These are phyloP conservation scores for Lachancea mirantina DNA, from an alignment of 805 yeast species.

Conservation along the genomic window DNA sequence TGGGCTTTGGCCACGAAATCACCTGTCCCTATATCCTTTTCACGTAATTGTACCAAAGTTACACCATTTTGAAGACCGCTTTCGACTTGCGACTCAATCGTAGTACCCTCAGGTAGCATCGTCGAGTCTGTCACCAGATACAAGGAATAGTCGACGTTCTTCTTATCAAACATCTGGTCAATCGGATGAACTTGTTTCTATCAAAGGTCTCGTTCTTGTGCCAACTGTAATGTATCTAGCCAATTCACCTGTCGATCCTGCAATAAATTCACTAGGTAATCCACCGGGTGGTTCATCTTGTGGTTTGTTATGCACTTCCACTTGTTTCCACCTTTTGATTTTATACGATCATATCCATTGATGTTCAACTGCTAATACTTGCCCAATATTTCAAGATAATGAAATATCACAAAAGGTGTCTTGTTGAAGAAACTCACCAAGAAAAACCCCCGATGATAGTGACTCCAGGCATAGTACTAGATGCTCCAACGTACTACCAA, in stretches of 20 bases:
- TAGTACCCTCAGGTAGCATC: slow-evolving; percentile 55
- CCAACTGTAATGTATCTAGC: too few species aligned
- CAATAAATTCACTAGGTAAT: too few species aligned
- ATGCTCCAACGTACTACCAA: slow-evolving; percentile 42
- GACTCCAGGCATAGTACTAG: slow-evolving; percentile 42
- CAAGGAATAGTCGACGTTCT: slow-evolving; percentile 40
- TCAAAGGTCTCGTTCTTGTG: too few species aligned
- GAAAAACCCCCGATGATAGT: slow-evolving; percentile 41
- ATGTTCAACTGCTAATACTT: too few species aligned
- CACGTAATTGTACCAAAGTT: slow-evolving; percentile 77
- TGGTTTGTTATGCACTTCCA: slow-evolving; percentile 1
- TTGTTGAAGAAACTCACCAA: neutral
- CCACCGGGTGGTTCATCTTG: too few species aligned
- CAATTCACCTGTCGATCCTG: too few species aligned
- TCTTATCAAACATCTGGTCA: slow-evolving; percentile 18
- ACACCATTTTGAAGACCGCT: slow-evolving; percentile 64
- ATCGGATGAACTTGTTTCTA: too few species aligned
- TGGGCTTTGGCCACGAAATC: slow-evolving; percentile 59
- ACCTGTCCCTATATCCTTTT: slow-evolving; percentile 61
- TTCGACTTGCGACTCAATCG: slow-evolving; percentile 55
- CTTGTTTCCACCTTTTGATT: slow-evolving; percentile 2
- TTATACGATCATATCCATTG: too few species aligned
- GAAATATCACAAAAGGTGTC: too few species aligned
- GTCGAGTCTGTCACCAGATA: slow-evolving; percentile 78
- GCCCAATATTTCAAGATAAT: too few species aligned